phyloP scores from a whole-genome alignment of 2,329 filamentous ascomycete genomes.

The Sclerotinia minor region DNA sequence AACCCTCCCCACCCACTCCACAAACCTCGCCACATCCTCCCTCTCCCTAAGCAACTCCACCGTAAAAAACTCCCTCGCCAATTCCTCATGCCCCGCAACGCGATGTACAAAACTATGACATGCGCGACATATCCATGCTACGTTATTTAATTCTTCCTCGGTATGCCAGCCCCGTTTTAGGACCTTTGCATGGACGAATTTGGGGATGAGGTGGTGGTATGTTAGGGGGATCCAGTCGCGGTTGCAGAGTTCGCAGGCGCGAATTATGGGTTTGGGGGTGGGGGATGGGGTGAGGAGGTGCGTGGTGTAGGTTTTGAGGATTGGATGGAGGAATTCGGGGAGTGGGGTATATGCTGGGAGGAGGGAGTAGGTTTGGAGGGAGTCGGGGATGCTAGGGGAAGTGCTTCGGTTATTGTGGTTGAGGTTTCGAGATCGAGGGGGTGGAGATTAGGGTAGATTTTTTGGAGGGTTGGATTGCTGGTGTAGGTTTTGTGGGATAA shows the following conservation, averaged over 20 bases:
- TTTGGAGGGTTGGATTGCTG: constrained; percentile 51
- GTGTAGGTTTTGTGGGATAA: constrained; percentile 61
- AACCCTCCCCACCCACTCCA: constrained; percentile 69
- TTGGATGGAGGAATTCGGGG: constrained; percentile 59
- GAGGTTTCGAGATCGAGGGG: constrained; percentile 46
- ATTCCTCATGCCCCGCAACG: constrained; percentile 72
- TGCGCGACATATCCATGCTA: constrained; percentile 82
- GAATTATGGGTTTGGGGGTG: constrained; percentile 52
- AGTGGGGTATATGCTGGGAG: constrained; percentile 48
- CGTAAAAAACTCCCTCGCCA: constrained; percentile 71
- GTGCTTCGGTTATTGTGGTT: constrained; percentile 51
- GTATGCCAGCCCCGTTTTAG: constrained; percentile 78
- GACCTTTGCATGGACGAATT: constrained; percentile 72
- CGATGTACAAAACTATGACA: constrained; percentile 83
- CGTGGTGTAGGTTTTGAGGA: constrained; percentile 63
- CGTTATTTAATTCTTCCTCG: constrained; percentile 72
- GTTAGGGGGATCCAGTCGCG: constrained; percentile 73
- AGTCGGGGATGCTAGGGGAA: constrained; percentile 63
- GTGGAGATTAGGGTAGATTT: constrained; percentile 51
- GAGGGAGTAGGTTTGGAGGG: constrained; percentile 66
- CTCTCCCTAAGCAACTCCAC: constrained; percentile 69
- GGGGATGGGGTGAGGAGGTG: constrained; percentile 62
- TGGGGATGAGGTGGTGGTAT: constrained; percentile 86
- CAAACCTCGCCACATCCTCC: constrained; percentile 71
- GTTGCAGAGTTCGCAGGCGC: constrained; percentile 73